These are phyloP conservation scores for Leucocoprinus leucothites DNA, from an alignment of 768 basidiomycete genomes.

Conservation along the genomic window DNA sequence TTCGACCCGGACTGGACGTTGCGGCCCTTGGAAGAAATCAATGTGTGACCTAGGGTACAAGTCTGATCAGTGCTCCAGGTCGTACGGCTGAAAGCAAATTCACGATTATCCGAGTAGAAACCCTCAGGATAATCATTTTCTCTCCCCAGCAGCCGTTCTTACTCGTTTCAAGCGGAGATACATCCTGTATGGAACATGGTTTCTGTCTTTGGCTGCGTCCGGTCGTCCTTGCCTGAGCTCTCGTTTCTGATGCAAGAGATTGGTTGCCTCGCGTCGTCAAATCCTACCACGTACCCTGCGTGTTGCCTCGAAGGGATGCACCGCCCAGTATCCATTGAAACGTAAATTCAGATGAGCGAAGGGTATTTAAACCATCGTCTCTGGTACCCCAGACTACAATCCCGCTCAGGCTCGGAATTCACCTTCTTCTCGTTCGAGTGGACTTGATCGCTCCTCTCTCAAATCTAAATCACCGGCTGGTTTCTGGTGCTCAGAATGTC, in stretches of 20 bases:
- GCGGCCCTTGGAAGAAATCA: too few species aligned
- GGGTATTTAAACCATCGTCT: not conserved
- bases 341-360: not conserved
- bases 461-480: constrained; percentile 40
- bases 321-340: constrained; percentile 2
- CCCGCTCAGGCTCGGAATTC: constrained; percentile 10
- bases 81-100: too few species aligned
- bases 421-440: constrained; percentile 15
- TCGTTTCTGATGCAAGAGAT: constrained; percentile 5
- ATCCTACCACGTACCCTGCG: not conserved
- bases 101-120: not conserved
- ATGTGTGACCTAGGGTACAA: too few species aligned
- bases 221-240: not conserved
- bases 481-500: constrained; percentile 51
- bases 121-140: not conserved
- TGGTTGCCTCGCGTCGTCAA: not conserved
- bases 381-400: not conserved
- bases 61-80: too few species aligned
- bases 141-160: not conserved
- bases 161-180: constrained; percentile 2
- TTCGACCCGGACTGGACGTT: not conserved
- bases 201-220: not conserved
- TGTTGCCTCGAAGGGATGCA: not conserved
- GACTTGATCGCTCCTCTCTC: constrained; percentile 18
- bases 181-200: not conserved